Percentiles rank a stretch among this genome's conserved stretches.
phyloP scores from a whole-genome alignment of 2,329 filamentous ascomycete species.

The Didymella pinodella region DNA sequence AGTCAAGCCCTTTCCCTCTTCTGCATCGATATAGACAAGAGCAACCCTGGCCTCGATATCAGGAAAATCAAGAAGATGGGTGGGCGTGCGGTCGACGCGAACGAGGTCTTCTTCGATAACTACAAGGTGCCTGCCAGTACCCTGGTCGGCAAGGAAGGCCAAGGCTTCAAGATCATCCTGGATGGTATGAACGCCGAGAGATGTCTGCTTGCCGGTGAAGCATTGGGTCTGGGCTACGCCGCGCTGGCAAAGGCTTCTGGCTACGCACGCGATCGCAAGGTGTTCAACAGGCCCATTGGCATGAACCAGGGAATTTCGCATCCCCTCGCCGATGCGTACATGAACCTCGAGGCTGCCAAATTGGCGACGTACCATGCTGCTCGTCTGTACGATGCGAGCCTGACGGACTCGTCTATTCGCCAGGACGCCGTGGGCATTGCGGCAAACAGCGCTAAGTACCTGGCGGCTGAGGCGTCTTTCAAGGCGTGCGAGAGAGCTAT shows the following conservation, averaged over 20 bases:
- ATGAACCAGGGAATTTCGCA: slow-evolving; percentile 68
- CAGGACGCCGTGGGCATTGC: slow-evolving; percentile 60
- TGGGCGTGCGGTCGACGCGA: slow-evolving; percentile 80
- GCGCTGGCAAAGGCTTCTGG: slow-evolving; percentile 55
- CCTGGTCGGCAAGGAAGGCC: slow-evolving; percentile 74
- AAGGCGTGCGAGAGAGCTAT: slow-evolving; percentile 66
- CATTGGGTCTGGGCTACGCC: slow-evolving; percentile 79
- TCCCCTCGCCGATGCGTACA: slow-evolving; percentile 66
- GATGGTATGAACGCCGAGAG: slow-evolving; percentile 61
- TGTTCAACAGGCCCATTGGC: slow-evolving; percentile 66
- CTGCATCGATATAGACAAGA: slow-evolving; percentile 76
- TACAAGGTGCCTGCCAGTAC: slow-evolving; percentile 71
- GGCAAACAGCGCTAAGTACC: slow-evolving; percentile 65
- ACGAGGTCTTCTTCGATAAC: slow-evolving; percentile 87
- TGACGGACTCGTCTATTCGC: slow-evolving; percentile 24
- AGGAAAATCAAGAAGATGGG: slow-evolving; percentile 86
- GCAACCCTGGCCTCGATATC: slow-evolving; percentile 68
- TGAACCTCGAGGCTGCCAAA: slow-evolving; percentile 69
- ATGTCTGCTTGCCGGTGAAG: slow-evolving; percentile 71
- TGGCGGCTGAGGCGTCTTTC: slow-evolving; percentile 68
- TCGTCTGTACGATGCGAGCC: slow-evolving; percentile 62
- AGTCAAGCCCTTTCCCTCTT: slow-evolving; percentile 82
- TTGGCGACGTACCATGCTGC: slow-evolving; percentile 68
- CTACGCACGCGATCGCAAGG: slow-evolving; percentile 60
- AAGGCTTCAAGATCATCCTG: slow-evolving; percentile 75